phyloP scores from a whole-genome alignment of 2,329 filamentous ascomycete species.

The Colletotrichum acutatum region DNA sequence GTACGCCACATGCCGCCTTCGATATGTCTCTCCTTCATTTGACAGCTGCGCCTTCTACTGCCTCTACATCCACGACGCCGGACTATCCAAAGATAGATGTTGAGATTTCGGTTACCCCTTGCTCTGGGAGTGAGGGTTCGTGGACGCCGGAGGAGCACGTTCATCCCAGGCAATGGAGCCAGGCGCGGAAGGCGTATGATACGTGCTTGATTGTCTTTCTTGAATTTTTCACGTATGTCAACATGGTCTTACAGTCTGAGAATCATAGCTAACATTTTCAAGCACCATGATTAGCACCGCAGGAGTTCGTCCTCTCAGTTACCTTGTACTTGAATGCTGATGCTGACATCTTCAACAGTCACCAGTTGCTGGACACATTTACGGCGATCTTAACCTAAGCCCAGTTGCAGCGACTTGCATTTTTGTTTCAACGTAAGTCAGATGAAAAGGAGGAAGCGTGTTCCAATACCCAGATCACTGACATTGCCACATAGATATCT shows the following conservation, averaged over 20 bases:
- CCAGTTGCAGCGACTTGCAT: background rate
- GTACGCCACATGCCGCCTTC: too few relatives aligned
- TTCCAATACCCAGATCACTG: background rate
- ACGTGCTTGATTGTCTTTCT: constrained; percentile 16
- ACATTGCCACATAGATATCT: background rate
- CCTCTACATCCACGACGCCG: too few relatives aligned
- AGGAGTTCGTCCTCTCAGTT: background rate
- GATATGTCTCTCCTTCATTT: too few relatives aligned
- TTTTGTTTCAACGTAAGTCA: constrained; percentile 7
- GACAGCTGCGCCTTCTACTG: too few relatives aligned
- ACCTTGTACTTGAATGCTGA: too few relatives aligned
- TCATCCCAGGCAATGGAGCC: constrained; percentile 12
- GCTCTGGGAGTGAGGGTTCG: background rate
- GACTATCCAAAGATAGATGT: too few relatives aligned
- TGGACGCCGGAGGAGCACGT: background rate
- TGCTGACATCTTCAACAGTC: background rate
- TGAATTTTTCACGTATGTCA: constrained; percentile 18
- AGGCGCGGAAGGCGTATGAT: constrained; percentile 9
- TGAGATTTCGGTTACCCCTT: too few relatives aligned
- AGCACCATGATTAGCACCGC: constrained; percentile 19
- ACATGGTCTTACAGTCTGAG: rapidly evolving
- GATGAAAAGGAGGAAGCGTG: too few relatives aligned
- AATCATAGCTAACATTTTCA: background rate
- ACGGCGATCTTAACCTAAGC: background rate
- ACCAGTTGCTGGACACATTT: background rate